Percentiles rank a stretch among this genome's conserved stretches.
Conservation (phyloP, 2,329 filamentous ascomycete species). For the Fusarium transvaalense region DNA sequence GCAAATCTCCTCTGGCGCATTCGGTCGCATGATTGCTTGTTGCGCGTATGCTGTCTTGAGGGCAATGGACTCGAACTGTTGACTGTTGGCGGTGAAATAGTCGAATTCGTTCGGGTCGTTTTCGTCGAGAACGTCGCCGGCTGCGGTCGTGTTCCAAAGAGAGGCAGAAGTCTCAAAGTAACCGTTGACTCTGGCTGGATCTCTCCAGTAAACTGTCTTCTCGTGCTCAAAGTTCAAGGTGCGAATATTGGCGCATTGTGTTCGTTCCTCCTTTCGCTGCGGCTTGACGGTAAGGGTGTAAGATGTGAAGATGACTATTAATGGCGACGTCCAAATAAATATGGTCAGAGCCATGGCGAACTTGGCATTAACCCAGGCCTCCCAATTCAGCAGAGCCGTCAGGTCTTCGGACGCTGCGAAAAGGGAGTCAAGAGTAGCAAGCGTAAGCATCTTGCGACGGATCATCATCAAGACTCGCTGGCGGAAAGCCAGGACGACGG, state of each 20-base stretch:
- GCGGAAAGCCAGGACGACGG: conserved; percentile 45
- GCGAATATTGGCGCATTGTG: conserved; percentile 40
- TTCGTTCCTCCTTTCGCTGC: conserved; percentile 16
- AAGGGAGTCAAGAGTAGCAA: conserved; percentile 46
- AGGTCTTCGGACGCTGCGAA: conserved; percentile 46
- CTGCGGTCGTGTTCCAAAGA: conserved; percentile 40
- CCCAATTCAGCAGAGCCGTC: conserved; percentile 45
- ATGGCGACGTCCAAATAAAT: conserved; percentile 46
- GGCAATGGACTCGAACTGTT: conserved; percentile 39
- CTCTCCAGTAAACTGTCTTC: conserved; percentile 32
- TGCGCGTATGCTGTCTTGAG: conserved; percentile 36
- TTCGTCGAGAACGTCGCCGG: not conserved
- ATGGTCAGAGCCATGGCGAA: conserved; percentile 46
- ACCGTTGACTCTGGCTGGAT: conserved; percentile 6
- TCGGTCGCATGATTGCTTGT: conserved; percentile 35
- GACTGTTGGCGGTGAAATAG: conserved; percentile 40
- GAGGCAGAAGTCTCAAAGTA: conserved; percentile 39
- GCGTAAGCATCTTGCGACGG: conserved; percentile 45
- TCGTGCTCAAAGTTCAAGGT: conserved; percentile 47
- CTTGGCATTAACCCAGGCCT: conserved; percentile 43
- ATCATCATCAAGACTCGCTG: conserved; percentile 48
- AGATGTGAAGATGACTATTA: conserved; percentile 47
- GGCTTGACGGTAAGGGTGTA: conserved; percentile 42
- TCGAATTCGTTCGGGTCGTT: conserved; percentile 39
- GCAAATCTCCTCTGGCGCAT: conserved; percentile 38